Evolutionary conservation across 176 grass and related monocot species (phyloP).

Genomic region (Oryza coarctata): DNA sequence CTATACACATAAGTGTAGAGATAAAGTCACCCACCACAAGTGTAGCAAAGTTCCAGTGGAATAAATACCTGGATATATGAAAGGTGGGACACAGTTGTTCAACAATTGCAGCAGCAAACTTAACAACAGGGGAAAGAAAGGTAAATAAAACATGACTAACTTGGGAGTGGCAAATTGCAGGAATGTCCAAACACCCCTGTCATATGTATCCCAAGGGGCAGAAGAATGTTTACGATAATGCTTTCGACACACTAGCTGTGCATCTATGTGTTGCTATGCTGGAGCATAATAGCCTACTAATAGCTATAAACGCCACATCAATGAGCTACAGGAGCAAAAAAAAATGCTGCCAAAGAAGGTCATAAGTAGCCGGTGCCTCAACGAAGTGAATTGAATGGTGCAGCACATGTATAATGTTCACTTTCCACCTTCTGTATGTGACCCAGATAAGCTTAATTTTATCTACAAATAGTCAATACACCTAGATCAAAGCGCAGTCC

Average conservation of each 20-base stretch:
- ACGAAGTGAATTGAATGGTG: slow-evolving; percentile 7
- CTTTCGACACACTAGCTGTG: no score
- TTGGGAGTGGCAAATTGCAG: no score
- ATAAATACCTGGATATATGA: neutral
- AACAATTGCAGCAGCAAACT: no score
- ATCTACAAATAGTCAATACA: neutral
- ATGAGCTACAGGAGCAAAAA: slow-evolving; percentile 7
- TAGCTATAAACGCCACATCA: neutral
- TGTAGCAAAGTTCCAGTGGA: neutral
- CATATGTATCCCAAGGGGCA: no score
- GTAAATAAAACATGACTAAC: no score
- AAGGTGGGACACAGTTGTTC: neutral
- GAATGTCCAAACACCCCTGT: no score
- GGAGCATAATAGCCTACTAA: no score
- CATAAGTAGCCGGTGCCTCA: neutral
- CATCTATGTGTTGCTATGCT: no score
- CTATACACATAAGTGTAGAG: neutral
- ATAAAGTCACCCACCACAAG: neutral
- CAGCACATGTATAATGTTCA: neutral
- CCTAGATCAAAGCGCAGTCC: neutral
- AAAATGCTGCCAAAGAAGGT: neutral
- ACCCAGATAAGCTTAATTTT: neutral
- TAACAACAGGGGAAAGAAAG: no score
- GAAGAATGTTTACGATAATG: no score
- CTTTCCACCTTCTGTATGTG: neutral